These are phyloP conservation scores for Gnomoniopsis smithogilvyi DNA, from an alignment of 2,329 filamentous ascomycete genomes.

Conservation along the genomic window DNA sequence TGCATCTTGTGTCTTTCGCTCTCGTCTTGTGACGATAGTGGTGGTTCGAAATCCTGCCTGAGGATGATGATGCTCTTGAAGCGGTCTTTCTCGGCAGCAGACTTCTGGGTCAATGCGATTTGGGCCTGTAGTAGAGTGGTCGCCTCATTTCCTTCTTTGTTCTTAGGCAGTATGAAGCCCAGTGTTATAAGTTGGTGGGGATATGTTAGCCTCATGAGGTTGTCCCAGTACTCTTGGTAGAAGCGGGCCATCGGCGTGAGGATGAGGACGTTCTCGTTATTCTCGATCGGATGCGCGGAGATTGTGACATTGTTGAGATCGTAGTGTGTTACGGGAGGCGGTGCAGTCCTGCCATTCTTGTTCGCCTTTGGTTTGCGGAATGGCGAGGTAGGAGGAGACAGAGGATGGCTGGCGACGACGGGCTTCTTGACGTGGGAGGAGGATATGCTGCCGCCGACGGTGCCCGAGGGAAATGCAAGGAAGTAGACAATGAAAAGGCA, in stretches of 20 bases:
- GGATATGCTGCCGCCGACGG: conserved; percentile 44
- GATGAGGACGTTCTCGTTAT: conserved; percentile 83
- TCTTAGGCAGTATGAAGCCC: conserved; percentile 95
- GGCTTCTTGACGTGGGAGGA: conserved; percentile 40
- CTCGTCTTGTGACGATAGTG: conserved; percentile 77
- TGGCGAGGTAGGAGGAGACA: conserved; percentile 71
- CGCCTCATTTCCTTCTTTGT: conserved; percentile 84
- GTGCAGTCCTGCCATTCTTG: conserved; percentile 51
- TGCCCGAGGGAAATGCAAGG: conserved; percentile 51
- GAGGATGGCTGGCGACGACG: conserved; percentile 60
- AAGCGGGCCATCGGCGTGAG: conserved; percentile 91
- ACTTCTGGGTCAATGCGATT: conserved; percentile 78
- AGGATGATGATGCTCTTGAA: conserved; percentile 95
- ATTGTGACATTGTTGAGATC: conserved; percentile 94
- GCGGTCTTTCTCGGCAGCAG: conserved; percentile 70
- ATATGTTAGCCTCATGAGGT: conserved; percentile 77
- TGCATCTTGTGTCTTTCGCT: conserved; percentile 85
- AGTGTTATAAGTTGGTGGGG: conserved; percentile 93
- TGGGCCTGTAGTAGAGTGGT: conserved; percentile 79
- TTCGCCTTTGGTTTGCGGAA: conserved; percentile 62
- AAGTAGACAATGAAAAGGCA: conserved; percentile 70
- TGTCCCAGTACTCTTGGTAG: conserved; percentile 95
- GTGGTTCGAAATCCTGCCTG: conserved; percentile 88
- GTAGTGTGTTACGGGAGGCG: conserved; percentile 88
- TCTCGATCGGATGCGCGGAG: conserved; percentile 69